These are phyloP conservation scores for Kalmusia sp. DNA, from an alignment of 2,329 filamentous ascomycete genomes.

Conservation along the genomic window DNA sequence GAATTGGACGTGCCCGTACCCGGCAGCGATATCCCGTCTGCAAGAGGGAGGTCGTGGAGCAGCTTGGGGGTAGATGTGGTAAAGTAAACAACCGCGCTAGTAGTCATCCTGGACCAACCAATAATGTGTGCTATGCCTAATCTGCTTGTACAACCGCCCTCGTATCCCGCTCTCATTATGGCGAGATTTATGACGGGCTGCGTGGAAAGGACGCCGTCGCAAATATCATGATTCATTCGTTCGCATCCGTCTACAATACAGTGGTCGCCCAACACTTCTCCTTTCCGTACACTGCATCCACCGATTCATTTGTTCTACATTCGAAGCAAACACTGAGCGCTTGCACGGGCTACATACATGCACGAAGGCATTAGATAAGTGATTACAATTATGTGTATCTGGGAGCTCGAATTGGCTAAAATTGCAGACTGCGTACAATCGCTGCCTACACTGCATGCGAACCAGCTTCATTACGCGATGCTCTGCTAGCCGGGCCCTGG, in stretches of 20 bases:
- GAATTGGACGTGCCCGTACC: slow-evolving; percentile 31
- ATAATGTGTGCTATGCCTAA: slow-evolving; percentile 35
- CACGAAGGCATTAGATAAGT: slow-evolving; percentile 12
- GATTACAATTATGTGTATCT: slow-evolving; percentile 12
- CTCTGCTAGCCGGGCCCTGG: slow-evolving; percentile 40
- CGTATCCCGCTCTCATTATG: slow-evolving; percentile 27
- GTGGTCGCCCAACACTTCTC: background rate
- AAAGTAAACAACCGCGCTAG: slow-evolving; percentile 43
- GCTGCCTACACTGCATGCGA: slow-evolving; percentile 18
- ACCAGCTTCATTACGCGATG: slow-evolving; percentile 21
- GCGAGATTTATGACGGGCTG: background rate
- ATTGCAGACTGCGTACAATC: background rate
- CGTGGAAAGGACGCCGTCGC: background rate
- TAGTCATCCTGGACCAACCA: slow-evolving; percentile 43
- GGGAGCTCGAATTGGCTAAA: slow-evolving; percentile 9
- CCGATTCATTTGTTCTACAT: slow-evolving; percentile 1
- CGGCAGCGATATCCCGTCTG: slow-evolving; percentile 29
- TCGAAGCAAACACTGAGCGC: slow-evolving; percentile 8
- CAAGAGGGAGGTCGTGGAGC: slow-evolving; percentile 33
- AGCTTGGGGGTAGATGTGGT: slow-evolving; percentile 28
- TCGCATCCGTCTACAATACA: slow-evolving; percentile 8
- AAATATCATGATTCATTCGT: slow-evolving; percentile 2
- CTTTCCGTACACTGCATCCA: slow-evolving; percentile 1
- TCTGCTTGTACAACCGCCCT: slow-evolving; percentile 41
- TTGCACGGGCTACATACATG: slow-evolving; percentile 4